phyloP scores from a whole-genome alignment of 2,329 filamentous ascomycete genomes.

The Aspergillus transmontanensis region DNA sequence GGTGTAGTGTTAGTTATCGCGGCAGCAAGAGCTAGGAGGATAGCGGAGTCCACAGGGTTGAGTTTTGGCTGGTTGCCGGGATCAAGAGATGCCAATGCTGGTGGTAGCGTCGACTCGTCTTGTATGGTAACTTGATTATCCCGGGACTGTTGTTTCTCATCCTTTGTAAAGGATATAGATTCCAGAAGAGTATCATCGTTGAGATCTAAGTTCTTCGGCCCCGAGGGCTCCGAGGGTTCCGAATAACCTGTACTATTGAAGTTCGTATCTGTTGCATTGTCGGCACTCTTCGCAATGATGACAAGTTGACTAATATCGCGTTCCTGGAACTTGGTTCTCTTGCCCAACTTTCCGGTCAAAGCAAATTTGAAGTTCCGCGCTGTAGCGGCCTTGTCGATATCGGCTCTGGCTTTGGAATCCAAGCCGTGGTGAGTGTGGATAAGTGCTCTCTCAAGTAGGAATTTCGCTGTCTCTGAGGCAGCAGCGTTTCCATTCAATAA shows the following conservation, averaged over 20 bases:
- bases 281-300: conserved; percentile 78
- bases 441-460: conserved; percentile 79
- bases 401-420: conserved; percentile 72
- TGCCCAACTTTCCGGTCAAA: conserved; percentile 83
- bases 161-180: conserved; percentile 74
- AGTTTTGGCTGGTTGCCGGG: conserved; percentile 82
- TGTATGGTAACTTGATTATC: conserved; percentile 40
- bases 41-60: conserved; percentile 82
- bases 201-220: conserved; percentile 71
- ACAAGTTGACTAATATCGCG: conserved; percentile 76
- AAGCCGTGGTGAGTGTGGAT: conserved; percentile 83
- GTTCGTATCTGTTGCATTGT: conserved; percentile 28
- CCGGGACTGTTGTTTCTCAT: conserved; percentile 45
- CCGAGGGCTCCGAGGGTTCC: conserved; percentile 39
- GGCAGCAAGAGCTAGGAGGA: conserved; percentile 76
- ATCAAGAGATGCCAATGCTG: conserved; percentile 64
- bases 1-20: conserved; percentile 90
- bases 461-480: conserved; percentile 63
- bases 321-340: conserved; percentile 50
- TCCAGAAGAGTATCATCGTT: conserved; percentile 95
- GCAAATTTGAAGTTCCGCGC: conserved; percentile 76
- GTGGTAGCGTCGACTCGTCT: conserved; percentile 58
- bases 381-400: conserved; percentile 68
- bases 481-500: conserved; percentile 34
- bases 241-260: conserved; percentile 25